phyloP scores from a whole-genome alignment of 2,329 filamentous ascomycete genomes.

The Reticulascus tulasneorum region DNA sequence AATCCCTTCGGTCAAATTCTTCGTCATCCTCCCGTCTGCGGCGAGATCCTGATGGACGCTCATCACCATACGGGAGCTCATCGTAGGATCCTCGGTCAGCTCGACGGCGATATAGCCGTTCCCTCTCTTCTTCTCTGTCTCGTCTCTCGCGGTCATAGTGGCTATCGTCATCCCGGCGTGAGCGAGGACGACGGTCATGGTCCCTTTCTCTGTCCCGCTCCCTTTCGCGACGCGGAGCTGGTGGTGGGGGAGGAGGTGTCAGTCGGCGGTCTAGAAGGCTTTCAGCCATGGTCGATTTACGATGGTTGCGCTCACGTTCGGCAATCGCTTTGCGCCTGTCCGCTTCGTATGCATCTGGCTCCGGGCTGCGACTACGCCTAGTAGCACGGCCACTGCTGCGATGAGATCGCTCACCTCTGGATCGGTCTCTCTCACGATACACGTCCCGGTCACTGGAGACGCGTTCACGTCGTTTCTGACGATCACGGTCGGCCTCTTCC shows the following conservation, averaged over 20 bases:
- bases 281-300: slow-evolving; percentile 70
- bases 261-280: slow-evolving; percentile 51
- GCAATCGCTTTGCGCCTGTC: slow-evolving; percentile 91
- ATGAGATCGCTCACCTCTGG: slow-evolving; percentile 60
- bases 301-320: slow-evolving; percentile 89
- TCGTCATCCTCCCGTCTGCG: slow-evolving; percentile 78
- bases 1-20: slow-evolving; percentile 62
- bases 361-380: slow-evolving; percentile 80
- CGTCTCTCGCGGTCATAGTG: slow-evolving; percentile 83
- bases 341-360: slow-evolving; percentile 90
- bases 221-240: slow-evolving; percentile 32
- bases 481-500: slow-evolving; percentile 70
- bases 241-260: slow-evolving; percentile 34
- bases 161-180: slow-evolving; percentile 59
- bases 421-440: slow-evolving; percentile 57
- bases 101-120: slow-evolving; percentile 81
- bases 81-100: slow-evolving; percentile 77
- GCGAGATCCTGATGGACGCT: slow-evolving; percentile 61
- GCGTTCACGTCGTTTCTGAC: slow-evolving; percentile 55
- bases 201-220: slow-evolving; percentile 35
- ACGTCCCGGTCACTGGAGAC: slow-evolving; percentile 46
- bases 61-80: slow-evolving; percentile 86
- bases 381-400: slow-evolving; percentile 51
- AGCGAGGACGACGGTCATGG: slow-evolving; percentile 43
- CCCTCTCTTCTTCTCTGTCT: slow-evolving; percentile 85